These are phyloP conservation scores for Leishmania arabica DNA, from an alignment of 208 protist species.

Conservation along the genomic window DNA sequence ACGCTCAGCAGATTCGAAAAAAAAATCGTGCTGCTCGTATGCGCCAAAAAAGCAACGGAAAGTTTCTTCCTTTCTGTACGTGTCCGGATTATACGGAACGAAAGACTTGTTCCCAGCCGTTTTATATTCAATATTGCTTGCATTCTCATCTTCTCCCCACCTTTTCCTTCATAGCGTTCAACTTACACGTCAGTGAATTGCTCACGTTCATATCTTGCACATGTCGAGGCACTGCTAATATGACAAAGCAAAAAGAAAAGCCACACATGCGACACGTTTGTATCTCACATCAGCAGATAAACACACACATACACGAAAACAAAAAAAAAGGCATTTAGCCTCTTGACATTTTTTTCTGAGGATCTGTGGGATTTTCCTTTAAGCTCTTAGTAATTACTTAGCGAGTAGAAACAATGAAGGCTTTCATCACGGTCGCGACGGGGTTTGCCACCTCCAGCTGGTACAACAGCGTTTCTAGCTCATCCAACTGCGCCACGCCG, in stretches of 20 bases:
- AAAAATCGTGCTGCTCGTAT: background rate
- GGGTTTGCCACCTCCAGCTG: constrained; percentile 68
- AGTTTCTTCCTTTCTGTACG: background rate
- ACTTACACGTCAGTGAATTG: background rate
- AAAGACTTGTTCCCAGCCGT: background rate
- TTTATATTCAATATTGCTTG: background rate
- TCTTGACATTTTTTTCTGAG: background rate
- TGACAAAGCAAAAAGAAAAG: background rate
- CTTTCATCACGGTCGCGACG: constrained; percentile 49
- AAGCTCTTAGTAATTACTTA: background rate
- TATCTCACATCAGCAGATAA: background rate
- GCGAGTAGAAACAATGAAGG: constrained; percentile 53
- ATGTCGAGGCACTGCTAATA: background rate
- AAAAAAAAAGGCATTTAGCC: background rate
- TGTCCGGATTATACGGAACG: background rate
- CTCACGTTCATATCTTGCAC: background rate
- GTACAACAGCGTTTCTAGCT: constrained; percentile 37
- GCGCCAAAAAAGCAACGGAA: background rate
- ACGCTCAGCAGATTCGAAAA: background rate
- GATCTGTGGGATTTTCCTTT: constrained; percentile 8
- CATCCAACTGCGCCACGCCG: constrained; percentile 38
- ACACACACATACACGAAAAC: too few relatives aligned
- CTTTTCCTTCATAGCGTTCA: background rate
- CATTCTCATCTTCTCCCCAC: background rate
- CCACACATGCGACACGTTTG: background rate